Conservation (phyloP, 2,329 filamentous ascomycete genomes). For the Ophiognomonia clavigignenti-juglandacearum region DNA sequence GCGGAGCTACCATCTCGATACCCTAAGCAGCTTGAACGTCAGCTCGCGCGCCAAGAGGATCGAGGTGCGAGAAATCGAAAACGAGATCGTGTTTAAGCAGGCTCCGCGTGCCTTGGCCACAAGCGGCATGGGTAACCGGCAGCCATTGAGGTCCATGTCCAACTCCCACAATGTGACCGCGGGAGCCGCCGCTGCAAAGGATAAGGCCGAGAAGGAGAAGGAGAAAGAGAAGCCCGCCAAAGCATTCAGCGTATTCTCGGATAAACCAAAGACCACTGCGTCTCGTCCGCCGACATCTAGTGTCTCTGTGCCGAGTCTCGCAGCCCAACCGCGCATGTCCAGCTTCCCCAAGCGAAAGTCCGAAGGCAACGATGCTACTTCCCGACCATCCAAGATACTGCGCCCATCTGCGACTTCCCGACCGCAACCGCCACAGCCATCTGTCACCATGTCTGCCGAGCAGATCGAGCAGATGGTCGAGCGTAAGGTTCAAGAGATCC, state of each 20-base stretch:
- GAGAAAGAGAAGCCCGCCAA: conserved; percentile 69
- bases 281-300: conserved; percentile 29
- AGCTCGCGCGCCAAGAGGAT: conserved; percentile 95
- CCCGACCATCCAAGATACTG: conserved; percentile 45
- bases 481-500: conserved; percentile 82
- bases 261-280: conserved; percentile 52
- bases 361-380: conserved; percentile 32
- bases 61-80: conserved; percentile 91
- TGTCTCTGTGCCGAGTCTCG: too few relatives aligned
- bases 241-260: conserved; percentile 81
- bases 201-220: conserved; percentile 43
- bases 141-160: conserved; percentile 73
- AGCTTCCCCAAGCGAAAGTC: conserved; percentile 27
- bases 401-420: conserved; percentile 27
- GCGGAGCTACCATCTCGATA: conserved; percentile 91
- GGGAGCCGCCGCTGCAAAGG: conserved; percentile 43
- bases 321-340: conserved; percentile 2
- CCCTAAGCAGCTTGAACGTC: conserved; percentile 88
- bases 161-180: conserved; percentile 71
- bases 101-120: conserved; percentile 51
- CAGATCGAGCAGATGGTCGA: conserved; percentile 90
- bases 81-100: conserved; percentile 84
- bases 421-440: conserved; percentile 23
- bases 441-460: conserved; percentile 56
- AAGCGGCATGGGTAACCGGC: conserved; percentile 47